Evolutionary conservation across 306 rosid genomes (phyloP).

Genomic region (Rosa multiflora): DNA sequence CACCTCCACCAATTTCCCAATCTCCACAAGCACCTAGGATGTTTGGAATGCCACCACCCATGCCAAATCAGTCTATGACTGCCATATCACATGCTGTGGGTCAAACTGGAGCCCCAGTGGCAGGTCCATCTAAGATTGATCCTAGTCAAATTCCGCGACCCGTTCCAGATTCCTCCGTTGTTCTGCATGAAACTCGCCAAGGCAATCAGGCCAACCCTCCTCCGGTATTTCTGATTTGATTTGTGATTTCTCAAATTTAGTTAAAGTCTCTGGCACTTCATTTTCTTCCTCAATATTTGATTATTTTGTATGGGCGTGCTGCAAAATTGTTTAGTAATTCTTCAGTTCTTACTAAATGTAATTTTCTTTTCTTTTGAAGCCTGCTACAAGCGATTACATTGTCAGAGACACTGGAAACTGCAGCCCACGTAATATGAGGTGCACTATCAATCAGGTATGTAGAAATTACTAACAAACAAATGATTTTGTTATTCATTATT

Average conservation of each 20-base stretch:
- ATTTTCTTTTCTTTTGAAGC: constrained; percentile 51
- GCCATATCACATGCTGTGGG: constrained; percentile 78
- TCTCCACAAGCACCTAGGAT: constrained; percentile 61
- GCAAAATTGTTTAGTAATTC: constrained; percentile 13
- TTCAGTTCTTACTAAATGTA: constrained; percentile 10
- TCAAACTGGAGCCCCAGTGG: constrained; percentile 82
- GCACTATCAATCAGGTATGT: constrained; percentile 91
- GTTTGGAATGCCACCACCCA: constrained; percentile 82
- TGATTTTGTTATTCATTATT: neutral
- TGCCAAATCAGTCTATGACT: constrained; percentile 87
- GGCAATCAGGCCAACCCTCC: constrained; percentile 89
- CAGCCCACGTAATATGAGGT: constrained; percentile 98
- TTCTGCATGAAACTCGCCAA: constrained; percentile 78
- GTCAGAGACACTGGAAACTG: constrained; percentile 91
- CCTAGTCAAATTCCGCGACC: constrained; percentile 98
- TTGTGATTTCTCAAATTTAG: neutral
- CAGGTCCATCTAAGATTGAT: constrained; percentile 88
- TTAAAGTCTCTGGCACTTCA: neutral
- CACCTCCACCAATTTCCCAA: constrained; percentile 61
- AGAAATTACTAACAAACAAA: neutral
- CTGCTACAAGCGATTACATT: constrained; percentile 85
- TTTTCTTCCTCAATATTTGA: neutral
- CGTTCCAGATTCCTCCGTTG: constrained; percentile 69
- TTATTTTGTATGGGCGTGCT: constrained; percentile 11
- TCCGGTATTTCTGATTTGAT: constrained; percentile 62